These are phyloP conservation scores for Hebeloma cylindrosporum DNA, from an alignment of 768 basidiomycete genomes.

Conservation along the genomic window DNA sequence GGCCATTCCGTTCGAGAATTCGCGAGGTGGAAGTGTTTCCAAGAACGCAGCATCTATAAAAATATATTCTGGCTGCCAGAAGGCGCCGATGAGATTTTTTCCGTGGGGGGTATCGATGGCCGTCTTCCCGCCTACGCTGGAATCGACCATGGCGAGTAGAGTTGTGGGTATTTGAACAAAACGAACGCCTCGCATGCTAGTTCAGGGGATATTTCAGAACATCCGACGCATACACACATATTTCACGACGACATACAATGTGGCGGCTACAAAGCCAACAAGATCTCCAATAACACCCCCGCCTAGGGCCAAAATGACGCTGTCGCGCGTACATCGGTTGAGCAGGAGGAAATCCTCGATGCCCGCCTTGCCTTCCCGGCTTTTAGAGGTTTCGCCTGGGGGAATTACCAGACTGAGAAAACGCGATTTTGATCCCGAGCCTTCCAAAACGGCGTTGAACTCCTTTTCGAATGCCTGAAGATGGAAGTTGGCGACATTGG, in stretches of 20 bases:
- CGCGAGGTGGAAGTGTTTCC: conserved; percentile 86
- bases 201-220: conserved; percentile 4
- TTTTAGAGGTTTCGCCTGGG: conserved; percentile 94
- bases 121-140: conserved; percentile 95
- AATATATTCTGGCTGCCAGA: conserved; percentile 97
- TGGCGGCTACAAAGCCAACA: conserved; percentile 94
- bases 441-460: conserved; percentile 44
- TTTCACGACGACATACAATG: conserved; percentile 66
- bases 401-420: conserved; percentile 79
- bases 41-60: conserved; percentile 98
- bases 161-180: conserved; percentile 97
- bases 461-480: conserved; percentile 65
- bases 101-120: conserved; percentile 99
- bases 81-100: conserved; percentile 97
- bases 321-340: conserved; percentile 89
- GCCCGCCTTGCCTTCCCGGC: conserved; percentile 84
- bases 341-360: conserved; percentile 92
- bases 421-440: conserved; percentile 43
- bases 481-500: conserved; percentile 82
- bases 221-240: conserved; percentile 9
- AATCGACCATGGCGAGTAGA: conserved; percentile 97
- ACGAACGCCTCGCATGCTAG: conserved; percentile 96
- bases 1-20: conserved; percentile 99
- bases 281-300: conserved; percentile 98
- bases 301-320: conserved; percentile 89